Evolutionary conservation across 345 rosid species (phyloP).

Genomic region (Sonneratia alba): DNA sequence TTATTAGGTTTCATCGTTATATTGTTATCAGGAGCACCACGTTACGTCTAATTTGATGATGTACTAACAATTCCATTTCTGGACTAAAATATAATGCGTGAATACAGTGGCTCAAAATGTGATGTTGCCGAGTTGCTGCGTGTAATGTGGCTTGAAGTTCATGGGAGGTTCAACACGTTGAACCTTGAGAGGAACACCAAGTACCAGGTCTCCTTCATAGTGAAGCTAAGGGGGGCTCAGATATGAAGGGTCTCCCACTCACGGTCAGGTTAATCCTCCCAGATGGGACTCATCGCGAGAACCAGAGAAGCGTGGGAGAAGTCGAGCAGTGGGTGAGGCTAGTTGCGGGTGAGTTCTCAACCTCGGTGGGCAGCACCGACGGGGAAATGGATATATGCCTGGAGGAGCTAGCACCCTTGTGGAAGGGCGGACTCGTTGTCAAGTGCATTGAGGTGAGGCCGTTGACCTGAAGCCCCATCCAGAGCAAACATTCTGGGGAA

Average conservation of each 20-base stretch:
- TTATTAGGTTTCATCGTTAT: too few relatives aligned
- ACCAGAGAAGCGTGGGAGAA: not conserved
- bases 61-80: not conserved
- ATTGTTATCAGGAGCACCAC: too few relatives aligned
- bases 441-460: not conserved
- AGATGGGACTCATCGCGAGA: not conserved
- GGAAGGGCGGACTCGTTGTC: not conserved
- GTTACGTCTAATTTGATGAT: not conserved
- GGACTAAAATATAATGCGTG: not conserved
- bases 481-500: too few relatives aligned
- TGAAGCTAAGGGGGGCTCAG: slow-evolving; percentile 1
- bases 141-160: not conserved
- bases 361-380: not conserved
- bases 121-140: not conserved
- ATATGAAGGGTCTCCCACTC: not conserved
- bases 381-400: not conserved
- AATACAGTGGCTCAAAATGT: not conserved
- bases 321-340: not conserved
- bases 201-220: not conserved
- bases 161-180: not conserved
- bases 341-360: not conserved
- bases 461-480: not conserved
- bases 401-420: not conserved
- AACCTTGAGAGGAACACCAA: not conserved
- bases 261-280: not conserved